Evolutionary conservation across 768 basidiomycete genomes (phyloP).

Genomic region (Lentinula sp.): DNA sequence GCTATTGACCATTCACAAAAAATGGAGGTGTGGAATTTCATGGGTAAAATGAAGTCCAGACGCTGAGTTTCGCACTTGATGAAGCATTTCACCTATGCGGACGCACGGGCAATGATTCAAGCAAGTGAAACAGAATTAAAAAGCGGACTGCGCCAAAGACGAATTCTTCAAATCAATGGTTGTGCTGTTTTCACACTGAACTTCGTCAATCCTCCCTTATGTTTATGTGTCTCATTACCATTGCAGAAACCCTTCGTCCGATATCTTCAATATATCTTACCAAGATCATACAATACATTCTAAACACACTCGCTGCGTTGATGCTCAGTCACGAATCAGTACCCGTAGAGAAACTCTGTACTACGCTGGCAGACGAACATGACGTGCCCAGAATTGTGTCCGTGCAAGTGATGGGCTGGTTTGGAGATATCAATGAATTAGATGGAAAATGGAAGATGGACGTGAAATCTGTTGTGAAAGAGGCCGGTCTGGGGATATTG

Average conservation of each 20-base stretch:
- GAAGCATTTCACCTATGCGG: conserved; percentile 45
- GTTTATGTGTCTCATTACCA: background rate
- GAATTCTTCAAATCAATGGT: conserved; percentile 74
- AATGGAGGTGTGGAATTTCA: background rate
- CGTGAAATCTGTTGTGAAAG: conserved; percentile 51
- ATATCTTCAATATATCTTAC: conserved; percentile 63
- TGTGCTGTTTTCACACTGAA: background rate
- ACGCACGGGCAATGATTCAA: conserved; percentile 63
- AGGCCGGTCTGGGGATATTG: conserved; percentile 75
- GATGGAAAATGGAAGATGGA: conserved; percentile 64
- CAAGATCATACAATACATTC: conserved; percentile 66
- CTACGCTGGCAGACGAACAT: conserved; percentile 64
- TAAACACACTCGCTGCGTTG: conserved; percentile 67
- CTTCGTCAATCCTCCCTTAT: background rate
- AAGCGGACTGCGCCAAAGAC: conserved; percentile 55
- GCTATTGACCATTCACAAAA: conserved; percentile 13
- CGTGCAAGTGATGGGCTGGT: conserved; percentile 76
- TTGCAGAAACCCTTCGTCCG: conserved; percentile 63
- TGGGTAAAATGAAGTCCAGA: background rate
- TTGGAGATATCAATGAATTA: conserved; percentile 49
- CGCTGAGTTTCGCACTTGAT: background rate
- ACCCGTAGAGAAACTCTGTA: conserved; percentile 51
- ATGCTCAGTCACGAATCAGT: conserved; percentile 46
- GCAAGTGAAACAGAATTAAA: conserved; percentile 77
- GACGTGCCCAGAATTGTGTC: conserved; percentile 59